These are phyloP conservation scores for Xylaria sp. DNA, from an alignment of 2,329 filamentous ascomycete species.

Conservation along the genomic window DNA sequence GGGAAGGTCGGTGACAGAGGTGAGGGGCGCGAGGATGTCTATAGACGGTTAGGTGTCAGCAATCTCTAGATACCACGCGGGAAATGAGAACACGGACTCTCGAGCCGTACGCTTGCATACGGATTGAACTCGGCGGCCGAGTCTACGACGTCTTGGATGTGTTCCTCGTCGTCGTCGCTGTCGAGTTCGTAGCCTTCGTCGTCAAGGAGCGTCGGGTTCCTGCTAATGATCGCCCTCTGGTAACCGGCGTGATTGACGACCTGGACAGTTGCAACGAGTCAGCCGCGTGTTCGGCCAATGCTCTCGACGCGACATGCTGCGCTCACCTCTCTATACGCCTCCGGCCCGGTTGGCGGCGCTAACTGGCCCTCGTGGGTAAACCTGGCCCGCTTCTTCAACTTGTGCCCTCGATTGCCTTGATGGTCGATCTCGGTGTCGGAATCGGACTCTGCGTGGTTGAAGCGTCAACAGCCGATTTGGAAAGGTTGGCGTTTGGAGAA, in stretches of 20 bases:
- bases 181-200: conserved; percentile 79
- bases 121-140: conserved; percentile 72
- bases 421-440: conserved; percentile 73
- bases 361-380: conserved; percentile 73
- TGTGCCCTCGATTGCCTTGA: conserved; percentile 75
- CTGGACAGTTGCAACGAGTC: conserved; percentile 45
- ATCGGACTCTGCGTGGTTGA: conserved; percentile 65
- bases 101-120: conserved; percentile 71
- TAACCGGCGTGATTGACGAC: conserved; percentile 74
- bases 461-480: conserved; percentile 31
- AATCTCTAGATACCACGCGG: neutral
- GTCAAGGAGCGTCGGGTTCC: conserved; percentile 73
- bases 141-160: conserved; percentile 61
- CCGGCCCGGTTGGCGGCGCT: conserved; percentile 65
- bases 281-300: conserved; percentile 6
- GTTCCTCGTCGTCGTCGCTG: conserved; percentile 70
- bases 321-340: conserved; percentile 71
- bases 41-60: conserved; percentile 33
- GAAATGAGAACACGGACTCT: conserved; percentile 56
- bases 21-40: conserved; percentile 77
- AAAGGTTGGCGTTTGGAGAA: neutral
- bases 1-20: conserved; percentile 72
- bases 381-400: conserved; percentile 74
- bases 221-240: conserved; percentile 71
- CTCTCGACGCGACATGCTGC: neutral